These are phyloP conservation scores for Pyrenula aspistea DNA, from an alignment of 495 filamentous ascomycete genomes.

Conservation along the genomic window DNA sequence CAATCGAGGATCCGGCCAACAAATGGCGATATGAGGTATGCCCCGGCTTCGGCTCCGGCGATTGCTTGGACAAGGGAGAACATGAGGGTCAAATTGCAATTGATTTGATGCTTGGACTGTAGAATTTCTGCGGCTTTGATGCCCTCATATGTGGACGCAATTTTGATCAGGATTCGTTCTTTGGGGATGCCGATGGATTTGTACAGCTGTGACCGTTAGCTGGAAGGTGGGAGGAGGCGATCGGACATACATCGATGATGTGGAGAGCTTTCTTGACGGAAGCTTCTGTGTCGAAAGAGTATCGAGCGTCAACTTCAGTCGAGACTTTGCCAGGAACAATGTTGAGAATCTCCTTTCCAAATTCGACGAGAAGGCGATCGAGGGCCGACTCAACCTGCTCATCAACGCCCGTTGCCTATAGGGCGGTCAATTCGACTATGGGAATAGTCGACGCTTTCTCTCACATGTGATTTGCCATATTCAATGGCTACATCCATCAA, in stretches of 20 bases:
- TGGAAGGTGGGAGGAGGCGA: not conserved
- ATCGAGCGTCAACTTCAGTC: conserved; percentile 92
- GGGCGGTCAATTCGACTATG: not conserved
- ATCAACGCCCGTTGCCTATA: conserved; percentile 44
- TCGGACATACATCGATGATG: conserved; percentile 71
- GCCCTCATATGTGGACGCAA: conserved; percentile 67
- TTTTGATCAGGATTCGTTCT: conserved; percentile 65
- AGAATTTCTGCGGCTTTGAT: conserved; percentile 95
- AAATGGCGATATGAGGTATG: conserved; percentile 98
- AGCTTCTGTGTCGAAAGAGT: conserved; percentile 88
- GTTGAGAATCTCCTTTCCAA: conserved; percentile 92
- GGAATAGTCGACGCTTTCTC: conserved; percentile 11
- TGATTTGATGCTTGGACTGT: conserved; percentile 85
- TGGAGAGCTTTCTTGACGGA: conserved; percentile 94
- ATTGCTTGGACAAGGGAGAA: conserved; percentile 95
- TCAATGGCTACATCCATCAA: conserved; percentile 79
- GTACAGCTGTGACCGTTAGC: conserved; percentile 57
- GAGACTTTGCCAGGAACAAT: conserved; percentile 98
- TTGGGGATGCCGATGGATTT: conserved; percentile 81
- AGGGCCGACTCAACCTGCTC: conserved; percentile 71
- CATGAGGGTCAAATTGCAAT: conserved; percentile 98
- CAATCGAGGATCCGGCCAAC: conserved; percentile 99
- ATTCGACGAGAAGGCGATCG: conserved; percentile 92
- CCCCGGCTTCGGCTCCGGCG: conserved; percentile 89
- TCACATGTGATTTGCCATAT: conserved; percentile 68